Evolutionary conservation across 441 rosid genomes (phyloP).

Genomic region (Erysimum pusillum): DNA sequence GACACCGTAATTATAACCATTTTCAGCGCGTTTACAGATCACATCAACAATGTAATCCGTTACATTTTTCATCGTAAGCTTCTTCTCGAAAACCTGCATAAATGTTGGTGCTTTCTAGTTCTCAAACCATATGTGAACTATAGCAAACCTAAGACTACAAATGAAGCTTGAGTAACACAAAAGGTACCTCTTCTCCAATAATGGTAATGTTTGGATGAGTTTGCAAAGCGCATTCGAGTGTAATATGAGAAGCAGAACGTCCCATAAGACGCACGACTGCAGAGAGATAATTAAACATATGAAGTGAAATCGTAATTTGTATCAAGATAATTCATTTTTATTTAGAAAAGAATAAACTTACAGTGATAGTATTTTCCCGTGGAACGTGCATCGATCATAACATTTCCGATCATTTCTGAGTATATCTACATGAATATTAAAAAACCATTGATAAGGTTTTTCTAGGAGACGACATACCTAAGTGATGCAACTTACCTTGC

Average conservation of each 20-base stretch:
- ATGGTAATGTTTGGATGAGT: slow-evolving; percentile 92
- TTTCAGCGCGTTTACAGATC: slow-evolving; percentile 72
- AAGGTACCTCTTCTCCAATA: slow-evolving; percentile 91
- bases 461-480: not conserved
- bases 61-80: slow-evolving; percentile 82
- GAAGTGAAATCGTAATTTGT: not conserved
- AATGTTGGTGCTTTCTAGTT: slow-evolving; percentile 3
- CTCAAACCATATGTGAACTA: slow-evolving; percentile 24
- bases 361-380: slow-evolving; percentile 99
- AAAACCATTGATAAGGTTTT: not conserved
- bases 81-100: slow-evolving; percentile 81
- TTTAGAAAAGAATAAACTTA: slow-evolving; percentile 47
- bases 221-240: slow-evolving; percentile 97
- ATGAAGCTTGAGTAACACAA: slow-evolving; percentile 14
- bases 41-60: slow-evolving; percentile 85
- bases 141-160: slow-evolving; percentile 3
- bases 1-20: slow-evolving; percentile 87
- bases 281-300: slow-evolving; percentile 43
- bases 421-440: slow-evolving; percentile 63
- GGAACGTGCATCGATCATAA: slow-evolving; percentile 98
- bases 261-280: slow-evolving; percentile 98
- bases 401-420: slow-evolving; percentile 99
- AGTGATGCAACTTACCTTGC: slow-evolving; percentile 71
- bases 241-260: slow-evolving; percentile 98
- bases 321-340: not conserved